Percentiles rank a stretch among this genome's conserved stretches.
These are phyloP conservation scores for Mucor lusitanicus DNA, from an alignment of 371 early-diverging fungal species.

Conservation along the genomic window DNA sequence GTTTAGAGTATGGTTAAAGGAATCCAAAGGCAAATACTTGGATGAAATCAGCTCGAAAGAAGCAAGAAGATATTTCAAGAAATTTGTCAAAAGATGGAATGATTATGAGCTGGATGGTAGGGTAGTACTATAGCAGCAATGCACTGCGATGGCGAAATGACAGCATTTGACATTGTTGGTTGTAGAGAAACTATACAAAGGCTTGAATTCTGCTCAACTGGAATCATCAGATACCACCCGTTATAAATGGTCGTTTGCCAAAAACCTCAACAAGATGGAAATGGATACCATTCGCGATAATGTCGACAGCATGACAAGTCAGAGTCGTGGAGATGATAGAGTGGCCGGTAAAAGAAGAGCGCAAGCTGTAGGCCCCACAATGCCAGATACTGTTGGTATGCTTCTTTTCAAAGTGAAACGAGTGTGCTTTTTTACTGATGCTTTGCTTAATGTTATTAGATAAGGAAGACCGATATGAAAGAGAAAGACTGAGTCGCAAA, in stretches of 20 bases:
- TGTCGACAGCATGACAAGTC: constrained; percentile 65
- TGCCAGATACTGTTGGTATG: constrained; percentile 25
- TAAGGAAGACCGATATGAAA: constrained; percentile 62
- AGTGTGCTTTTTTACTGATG: too few relatives aligned
- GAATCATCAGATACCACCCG: constrained; percentile 64
- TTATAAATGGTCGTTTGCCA: constrained; percentile 80
- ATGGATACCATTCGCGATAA: constrained; percentile 61
- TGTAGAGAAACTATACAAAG: constrained; percentile 69
- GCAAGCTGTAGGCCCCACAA: constrained; percentile 32
- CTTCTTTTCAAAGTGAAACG: not conserved
- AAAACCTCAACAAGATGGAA: constrained; percentile 58
- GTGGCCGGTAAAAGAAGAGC: constrained; percentile 21
- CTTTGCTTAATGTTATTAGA: constrained; percentile 20
- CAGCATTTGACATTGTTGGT: not conserved
- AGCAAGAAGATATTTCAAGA: constrained; percentile 72
- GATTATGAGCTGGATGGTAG: constrained; percentile 59
- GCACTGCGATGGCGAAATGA: not conserved
- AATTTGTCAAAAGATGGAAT: constrained; percentile 82
- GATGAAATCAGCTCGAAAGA: constrained; percentile 72
- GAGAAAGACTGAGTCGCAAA: constrained; percentile 48
- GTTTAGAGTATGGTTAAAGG: constrained; percentile 81
- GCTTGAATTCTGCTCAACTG: constrained; percentile 66
- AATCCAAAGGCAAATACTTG: constrained; percentile 73
- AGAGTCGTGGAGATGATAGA: constrained; percentile 16
- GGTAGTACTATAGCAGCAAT: not conserved